phyloP scores from a whole-genome alignment of 306 rosid species.

The Glycine tomentella region DNA sequence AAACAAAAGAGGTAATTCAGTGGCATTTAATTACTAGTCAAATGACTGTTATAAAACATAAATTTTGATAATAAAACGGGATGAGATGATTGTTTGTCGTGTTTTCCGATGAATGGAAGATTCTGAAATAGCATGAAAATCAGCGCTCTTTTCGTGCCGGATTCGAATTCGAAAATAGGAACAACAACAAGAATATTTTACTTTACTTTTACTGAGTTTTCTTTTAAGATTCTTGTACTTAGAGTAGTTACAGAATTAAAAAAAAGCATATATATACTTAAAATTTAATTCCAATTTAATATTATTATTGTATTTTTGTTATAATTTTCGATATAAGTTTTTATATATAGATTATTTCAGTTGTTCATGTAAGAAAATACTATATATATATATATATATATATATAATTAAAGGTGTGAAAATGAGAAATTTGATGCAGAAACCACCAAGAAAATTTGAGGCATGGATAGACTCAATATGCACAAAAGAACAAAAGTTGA shows the following conservation, averaged over 20 bases:
- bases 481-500: neutral
- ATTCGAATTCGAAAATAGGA: neutral
- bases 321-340: neutral
- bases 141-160: neutral
- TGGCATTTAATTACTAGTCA: neutral
- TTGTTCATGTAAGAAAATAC: neutral
- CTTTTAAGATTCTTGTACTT: neutral
- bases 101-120: neutral
- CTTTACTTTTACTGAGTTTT: conserved; percentile 13
- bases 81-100: neutral
- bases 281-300: too few relatives aligned
- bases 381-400: too few relatives aligned
- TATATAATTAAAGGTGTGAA: neutral
- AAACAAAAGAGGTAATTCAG: too few relatives aligned
- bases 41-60: neutral
- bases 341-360: neutral
- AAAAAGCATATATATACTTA: neutral
- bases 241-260: neutral
- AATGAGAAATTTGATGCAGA: neutral
- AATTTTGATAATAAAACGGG: neutral
- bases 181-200: neutral
- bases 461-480: neutral
- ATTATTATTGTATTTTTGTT: neutral
- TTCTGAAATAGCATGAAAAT: conserved; percentile 41
- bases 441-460: neutral